Percentiles rank a stretch among this genome's conserved stretches.
These are phyloP conservation scores for Rhizophora mangle DNA, from an alignment of 345 rosid genomes.

Conservation along the genomic window DNA sequence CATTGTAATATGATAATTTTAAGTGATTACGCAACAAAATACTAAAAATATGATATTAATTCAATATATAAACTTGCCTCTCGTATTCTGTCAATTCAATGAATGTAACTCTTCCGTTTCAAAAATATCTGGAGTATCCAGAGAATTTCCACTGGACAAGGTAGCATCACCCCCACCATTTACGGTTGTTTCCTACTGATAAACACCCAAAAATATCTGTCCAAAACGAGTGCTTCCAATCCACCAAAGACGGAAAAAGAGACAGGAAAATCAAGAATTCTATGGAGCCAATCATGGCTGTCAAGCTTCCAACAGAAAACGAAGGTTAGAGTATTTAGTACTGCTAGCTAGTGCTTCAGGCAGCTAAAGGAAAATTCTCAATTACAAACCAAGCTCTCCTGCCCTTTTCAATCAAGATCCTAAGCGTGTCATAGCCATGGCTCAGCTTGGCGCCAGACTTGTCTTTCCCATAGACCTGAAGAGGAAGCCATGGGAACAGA, in stretches of 20 bases:
- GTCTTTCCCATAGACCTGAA: conserved; percentile 51
- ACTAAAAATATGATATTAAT: too few relatives aligned
- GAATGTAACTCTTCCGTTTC: too few relatives aligned
- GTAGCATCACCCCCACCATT: too few relatives aligned
- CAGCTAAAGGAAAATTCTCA: neutral
- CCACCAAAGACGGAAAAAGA: neutral
- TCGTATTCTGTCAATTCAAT: too few relatives aligned
- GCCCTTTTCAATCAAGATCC: neutral
- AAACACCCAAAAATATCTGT: neutral
- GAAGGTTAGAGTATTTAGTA: conserved; percentile 2
- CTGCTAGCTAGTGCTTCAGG: neutral
- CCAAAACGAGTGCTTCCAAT: conserved; percentile 18
- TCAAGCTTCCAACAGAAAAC: conserved; percentile 11
- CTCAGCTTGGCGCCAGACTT: conserved; percentile 33
- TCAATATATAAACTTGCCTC: too few relatives aligned
- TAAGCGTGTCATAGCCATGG: conserved; percentile 20
- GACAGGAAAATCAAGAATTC: neutral
- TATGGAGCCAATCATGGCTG: conserved; percentile 10
- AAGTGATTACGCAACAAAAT: too few relatives aligned
- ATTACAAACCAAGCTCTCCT: neutral
- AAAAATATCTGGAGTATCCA: too few relatives aligned
- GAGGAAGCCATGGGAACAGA: conserved; percentile 60
- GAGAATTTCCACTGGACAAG: too few relatives aligned
- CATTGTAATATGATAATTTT: too few relatives aligned
- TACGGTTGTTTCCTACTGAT: too few relatives aligned